Conservation (phyloP, 495 filamentous ascomycete species). For the Ramalina peruviana region DNA sequence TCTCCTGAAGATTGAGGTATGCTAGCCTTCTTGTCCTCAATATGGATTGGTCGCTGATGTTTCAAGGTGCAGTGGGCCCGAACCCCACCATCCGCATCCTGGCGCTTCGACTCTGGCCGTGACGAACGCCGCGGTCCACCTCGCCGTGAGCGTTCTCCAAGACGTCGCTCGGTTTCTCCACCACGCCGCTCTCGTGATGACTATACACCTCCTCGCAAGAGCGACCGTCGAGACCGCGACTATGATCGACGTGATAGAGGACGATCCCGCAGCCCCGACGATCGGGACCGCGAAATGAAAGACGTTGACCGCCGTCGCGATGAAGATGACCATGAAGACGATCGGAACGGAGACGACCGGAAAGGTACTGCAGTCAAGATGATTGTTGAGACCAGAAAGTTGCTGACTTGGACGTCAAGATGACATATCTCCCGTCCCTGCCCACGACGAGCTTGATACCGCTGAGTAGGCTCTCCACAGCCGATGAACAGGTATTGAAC, state of each 20-base stretch:
- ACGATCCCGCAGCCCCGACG: constrained; percentile 43
- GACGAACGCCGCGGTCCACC: constrained; percentile 44
- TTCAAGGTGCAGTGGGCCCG: constrained; percentile 67
- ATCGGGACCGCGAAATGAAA: constrained; percentile 61
- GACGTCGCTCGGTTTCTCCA: constrained; percentile 55
- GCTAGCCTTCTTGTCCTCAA: not conserved
- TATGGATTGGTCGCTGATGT: constrained; percentile 8
- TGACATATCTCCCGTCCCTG: constrained; percentile 59
- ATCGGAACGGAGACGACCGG: constrained; percentile 49
- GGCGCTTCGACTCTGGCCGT: constrained; percentile 89
- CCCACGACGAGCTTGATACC: constrained; percentile 93
- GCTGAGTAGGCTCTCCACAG: constrained; percentile 51
- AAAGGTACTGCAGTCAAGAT: constrained; percentile 53
- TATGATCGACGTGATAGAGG: constrained; percentile 57
- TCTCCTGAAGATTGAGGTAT: constrained; percentile 92
- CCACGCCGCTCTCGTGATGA: constrained; percentile 68
- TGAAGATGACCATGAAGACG: constrained; percentile 45
- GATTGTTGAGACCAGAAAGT: not conserved
- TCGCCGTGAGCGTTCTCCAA: constrained; percentile 54
- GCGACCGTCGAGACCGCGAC: constrained; percentile 73
- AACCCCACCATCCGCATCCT: constrained; percentile 94
- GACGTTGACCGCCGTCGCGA: constrained; percentile 55
- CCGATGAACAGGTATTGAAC: too few species aligned
- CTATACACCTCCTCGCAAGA: constrained; percentile 70
- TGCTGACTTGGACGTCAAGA: constrained; percentile 18